A percentile compares a stretch with the other conserved stretches of the same genome.
These are phyloP conservation scores for Phytophthora palmivora DNA, from an alignment of 352 stramenopile species.

Conservation along the genomic window DNA sequence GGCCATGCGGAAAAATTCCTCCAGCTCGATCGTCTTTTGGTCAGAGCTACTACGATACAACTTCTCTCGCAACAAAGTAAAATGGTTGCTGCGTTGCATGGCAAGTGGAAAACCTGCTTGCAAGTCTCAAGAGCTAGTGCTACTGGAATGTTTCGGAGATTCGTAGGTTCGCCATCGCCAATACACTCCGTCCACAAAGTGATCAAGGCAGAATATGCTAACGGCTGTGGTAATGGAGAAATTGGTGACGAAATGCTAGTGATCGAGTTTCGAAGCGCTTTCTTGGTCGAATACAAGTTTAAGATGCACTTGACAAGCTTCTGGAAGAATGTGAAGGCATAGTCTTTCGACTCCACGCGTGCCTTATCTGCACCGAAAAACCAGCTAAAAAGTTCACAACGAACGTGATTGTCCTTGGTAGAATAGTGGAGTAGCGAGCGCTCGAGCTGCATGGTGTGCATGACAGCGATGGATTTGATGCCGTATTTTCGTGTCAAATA, in stretches of 20 bases:
- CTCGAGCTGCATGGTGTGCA: slow-evolving; percentile 75
- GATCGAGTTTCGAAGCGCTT: slow-evolving; percentile 23
- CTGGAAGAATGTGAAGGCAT: slow-evolving; percentile 70
- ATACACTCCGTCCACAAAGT: slow-evolving; percentile 68
- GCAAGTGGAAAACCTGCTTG: slow-evolving; percentile 38
- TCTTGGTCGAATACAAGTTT: slow-evolving; percentile 44
- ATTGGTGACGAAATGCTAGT: not conserved
- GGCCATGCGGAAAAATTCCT: slow-evolving; percentile 43
- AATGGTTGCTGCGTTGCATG: slow-evolving; percentile 49
- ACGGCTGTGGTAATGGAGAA: slow-evolving; percentile 17
- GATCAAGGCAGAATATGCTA: slow-evolving; percentile 56
- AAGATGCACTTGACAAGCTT: slow-evolving; percentile 55
- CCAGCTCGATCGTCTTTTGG: slow-evolving; percentile 51
- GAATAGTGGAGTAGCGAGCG: slow-evolving; percentile 68
- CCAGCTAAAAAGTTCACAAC: slow-evolving; percentile 73
- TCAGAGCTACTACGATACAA: slow-evolving; percentile 50
- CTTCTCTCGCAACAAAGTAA: slow-evolving; percentile 42
- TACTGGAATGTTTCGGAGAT: slow-evolving; percentile 25
- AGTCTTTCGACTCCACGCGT: slow-evolving; percentile 50
- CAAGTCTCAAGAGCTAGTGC: slow-evolving; percentile 52
- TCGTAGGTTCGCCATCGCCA: slow-evolving; percentile 58
- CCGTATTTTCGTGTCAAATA: slow-evolving; percentile 73
- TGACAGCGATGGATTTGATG: slow-evolving; percentile 76
- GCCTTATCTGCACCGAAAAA: slow-evolving; percentile 66
- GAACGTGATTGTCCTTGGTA: slow-evolving; percentile 50